These are phyloP conservation scores for Penicillium odoratum DNA, from an alignment of 495 filamentous ascomycete species.

Conservation along the genomic window DNA sequence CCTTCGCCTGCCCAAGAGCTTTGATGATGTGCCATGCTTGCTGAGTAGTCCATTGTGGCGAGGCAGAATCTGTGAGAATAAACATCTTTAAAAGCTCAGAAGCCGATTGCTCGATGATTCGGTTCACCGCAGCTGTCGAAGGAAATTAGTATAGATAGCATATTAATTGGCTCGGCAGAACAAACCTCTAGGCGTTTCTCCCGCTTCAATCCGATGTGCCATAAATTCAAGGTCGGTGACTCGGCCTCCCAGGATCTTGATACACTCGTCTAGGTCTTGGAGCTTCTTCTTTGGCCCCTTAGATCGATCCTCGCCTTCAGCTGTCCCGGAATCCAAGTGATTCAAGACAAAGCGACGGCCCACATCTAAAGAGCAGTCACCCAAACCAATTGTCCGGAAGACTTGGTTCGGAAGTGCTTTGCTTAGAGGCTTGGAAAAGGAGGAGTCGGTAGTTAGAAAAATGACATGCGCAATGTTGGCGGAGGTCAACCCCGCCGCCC, in stretches of 20 bases:
- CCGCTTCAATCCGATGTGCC: constrained; percentile 83
- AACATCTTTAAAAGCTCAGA: constrained; percentile 94
- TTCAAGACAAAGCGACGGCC: constrained; percentile 88
- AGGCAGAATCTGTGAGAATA: constrained; percentile 56
- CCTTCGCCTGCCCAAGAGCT: constrained; percentile 56
- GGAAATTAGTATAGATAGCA: constrained; percentile 15
- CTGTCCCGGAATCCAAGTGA: constrained; percentile 62
- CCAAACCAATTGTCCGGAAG: constrained; percentile 79
- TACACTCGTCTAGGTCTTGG: constrained; percentile 75
- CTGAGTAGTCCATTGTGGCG: constrained; percentile 66
- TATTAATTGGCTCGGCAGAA: neutral
- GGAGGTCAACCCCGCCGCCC: constrained; percentile 83
- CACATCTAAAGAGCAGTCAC: constrained; percentile 80
- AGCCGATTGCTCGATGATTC: constrained; percentile 84
- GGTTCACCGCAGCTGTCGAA: constrained; percentile 68
- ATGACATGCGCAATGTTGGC: constrained; percentile 95
- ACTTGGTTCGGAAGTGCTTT: constrained; percentile 89
- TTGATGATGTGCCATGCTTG: constrained; percentile 92
- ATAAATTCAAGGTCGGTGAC: constrained; percentile 94
- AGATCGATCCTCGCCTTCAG: constrained; percentile 35
- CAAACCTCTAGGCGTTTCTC: constrained; percentile 72
- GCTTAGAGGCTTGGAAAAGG: constrained; percentile 83
- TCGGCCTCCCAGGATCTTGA: constrained; percentile 79
- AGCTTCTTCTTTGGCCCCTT: constrained; percentile 46
- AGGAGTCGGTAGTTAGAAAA: constrained; percentile 90